Evolutionary conservation across 176 grass and related monocot species (phyloP).

Genomic region (Thalia dealbata): DNA sequence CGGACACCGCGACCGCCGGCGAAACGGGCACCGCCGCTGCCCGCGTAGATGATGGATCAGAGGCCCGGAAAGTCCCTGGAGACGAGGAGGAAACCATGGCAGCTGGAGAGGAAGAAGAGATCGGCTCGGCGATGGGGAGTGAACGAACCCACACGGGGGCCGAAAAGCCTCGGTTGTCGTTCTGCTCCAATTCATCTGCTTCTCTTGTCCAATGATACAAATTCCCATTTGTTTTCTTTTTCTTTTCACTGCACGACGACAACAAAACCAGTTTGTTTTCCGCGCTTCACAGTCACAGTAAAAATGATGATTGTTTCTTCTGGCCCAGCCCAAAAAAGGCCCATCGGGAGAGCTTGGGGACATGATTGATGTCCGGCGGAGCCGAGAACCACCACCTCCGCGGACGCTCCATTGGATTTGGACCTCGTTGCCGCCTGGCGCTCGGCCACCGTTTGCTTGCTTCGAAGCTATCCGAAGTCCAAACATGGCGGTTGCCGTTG

Average conservation of each 20-base stretch:
- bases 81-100: not conserved
- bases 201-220: no score
- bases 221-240: no score
- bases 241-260: no score
- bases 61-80: not conserved
- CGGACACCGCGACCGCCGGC: conserved; percentile 23
- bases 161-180: not conserved
- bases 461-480: not conserved
- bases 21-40: conserved; percentile 9
- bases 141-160: not conserved
- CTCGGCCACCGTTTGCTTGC: not conserved
- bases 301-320: no score
- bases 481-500: not conserved
- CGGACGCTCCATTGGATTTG: not conserved
- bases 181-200: not conserved
- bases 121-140: no score
- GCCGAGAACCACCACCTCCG: not conserved
- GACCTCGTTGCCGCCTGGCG: not conserved
- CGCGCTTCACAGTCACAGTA: no score
- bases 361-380: not conserved
- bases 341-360: no score
- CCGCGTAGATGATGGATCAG: conserved; percentile 10
- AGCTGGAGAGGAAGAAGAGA: not conserved
- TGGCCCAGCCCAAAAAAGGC: no score
- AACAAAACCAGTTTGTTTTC: no score